Evolutionary conservation across 2,329 filamentous ascomycete genomes (phyloP), one percentile per base, ranked within the genome.

Genomic region (Fusarium sp.): DNA sequence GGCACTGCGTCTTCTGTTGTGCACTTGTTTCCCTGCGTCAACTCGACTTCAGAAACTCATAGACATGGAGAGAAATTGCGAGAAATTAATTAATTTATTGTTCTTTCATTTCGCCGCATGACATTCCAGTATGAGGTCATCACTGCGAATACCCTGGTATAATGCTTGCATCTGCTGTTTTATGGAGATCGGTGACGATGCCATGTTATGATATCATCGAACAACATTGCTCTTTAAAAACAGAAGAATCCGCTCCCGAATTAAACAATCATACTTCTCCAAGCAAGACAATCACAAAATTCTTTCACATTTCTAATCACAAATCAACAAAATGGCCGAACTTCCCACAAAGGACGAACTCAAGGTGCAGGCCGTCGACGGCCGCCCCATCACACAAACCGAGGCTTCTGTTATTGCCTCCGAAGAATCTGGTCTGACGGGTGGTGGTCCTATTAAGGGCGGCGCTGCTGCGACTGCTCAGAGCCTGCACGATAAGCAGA

Each of bases 371-470:
- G 66, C 66, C 18, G 17, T 67, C 8, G 57, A 69, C 1, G 66
- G 66, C 11, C 66, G 42, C 5, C 66, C 66, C 1, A 69, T 69
- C 38, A 67, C 56, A 2, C 66, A 69, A 33, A 6, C 34, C 3
- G 61, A 69, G 31, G 66, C 66, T 4, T 48, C 61, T 5, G 42
- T 36, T 13, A 52, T 69, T 3, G 61, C 66, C 0, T 38, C 66
- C 9, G 58, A 66, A 43, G 66, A 69, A 3, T 69, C 66, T 2
- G 18, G 49, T 17, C 49, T 69, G n/a, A 69, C 66, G 6, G 66
- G 66, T 0, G 34, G 62, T 2, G 66, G 66, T 5, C 66, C 66
- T 2, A 69, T 69, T 33, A 66, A 62, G 43, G 64, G 62, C 1
- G 57, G 64, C 2, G 43, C 57, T 13, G 64, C 64, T n/a, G 62